These are phyloP conservation scores for Scenedesmus sp. DNA, from an alignment of 163 green algal species.

Conservation along the genomic window DNA sequence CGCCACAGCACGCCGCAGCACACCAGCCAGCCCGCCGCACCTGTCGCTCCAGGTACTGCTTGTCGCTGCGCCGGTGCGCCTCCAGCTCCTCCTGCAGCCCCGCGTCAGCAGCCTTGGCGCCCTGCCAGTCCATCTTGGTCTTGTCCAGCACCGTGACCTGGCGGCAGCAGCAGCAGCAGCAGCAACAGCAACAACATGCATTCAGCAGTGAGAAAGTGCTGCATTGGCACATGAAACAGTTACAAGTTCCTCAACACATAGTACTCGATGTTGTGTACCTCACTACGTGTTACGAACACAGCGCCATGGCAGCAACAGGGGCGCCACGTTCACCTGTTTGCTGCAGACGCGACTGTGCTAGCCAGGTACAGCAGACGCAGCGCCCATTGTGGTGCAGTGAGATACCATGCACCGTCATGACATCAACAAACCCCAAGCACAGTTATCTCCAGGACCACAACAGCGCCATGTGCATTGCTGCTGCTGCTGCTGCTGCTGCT, in stretches of 20 bases:
- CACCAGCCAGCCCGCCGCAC: neutral
- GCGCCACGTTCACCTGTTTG: too few species aligned
- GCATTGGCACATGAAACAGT: too few species aligned
- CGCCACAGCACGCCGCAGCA: neutral
- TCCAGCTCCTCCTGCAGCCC: slow-evolving; percentile 91
- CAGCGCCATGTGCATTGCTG: neutral
- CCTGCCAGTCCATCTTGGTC: slow-evolving; percentile 88
- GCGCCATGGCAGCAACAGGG: too few species aligned
- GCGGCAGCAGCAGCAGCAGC: neutral
- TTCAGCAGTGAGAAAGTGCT: neutral
- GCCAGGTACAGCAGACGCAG: too few species aligned
- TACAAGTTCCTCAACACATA: too few species aligned
- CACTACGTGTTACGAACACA: too few species aligned
- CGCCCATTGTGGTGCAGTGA: too few species aligned
- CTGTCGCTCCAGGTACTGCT: slow-evolving; percentile 79
- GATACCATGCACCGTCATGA: too few species aligned
- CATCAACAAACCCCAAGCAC: too few species aligned
- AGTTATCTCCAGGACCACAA: neutral
- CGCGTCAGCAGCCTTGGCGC: slow-evolving; percentile 76
- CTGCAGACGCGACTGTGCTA: too few species aligned
- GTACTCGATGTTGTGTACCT: too few species aligned
- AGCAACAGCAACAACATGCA: neutral
- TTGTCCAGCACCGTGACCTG: slow-evolving; percentile 92
- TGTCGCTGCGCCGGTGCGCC: slow-evolving; percentile 80
- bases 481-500: neutral